Evolutionary conservation across 2,329 filamentous ascomycete genomes (phyloP).

Genomic region (Akanthomyces muscarius): DNA sequence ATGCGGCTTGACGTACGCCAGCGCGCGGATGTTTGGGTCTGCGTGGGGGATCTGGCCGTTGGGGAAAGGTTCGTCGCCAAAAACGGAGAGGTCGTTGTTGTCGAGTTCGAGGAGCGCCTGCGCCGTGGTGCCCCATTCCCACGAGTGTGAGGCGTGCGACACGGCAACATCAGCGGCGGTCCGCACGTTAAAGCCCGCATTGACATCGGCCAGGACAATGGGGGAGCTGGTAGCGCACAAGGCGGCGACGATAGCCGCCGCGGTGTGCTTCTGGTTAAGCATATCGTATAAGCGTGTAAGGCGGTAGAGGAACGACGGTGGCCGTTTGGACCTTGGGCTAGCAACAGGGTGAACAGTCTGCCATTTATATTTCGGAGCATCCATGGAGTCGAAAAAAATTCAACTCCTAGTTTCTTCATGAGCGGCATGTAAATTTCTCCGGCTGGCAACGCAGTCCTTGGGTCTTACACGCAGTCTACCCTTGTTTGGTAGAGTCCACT

Average conservation of each 20-base stretch:
- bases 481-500: neutral
- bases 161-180: constrained; percentile 17
- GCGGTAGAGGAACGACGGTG: neutral
- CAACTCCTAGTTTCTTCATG: neutral
- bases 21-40: constrained; percentile 4
- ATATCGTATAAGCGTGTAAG: neutral
- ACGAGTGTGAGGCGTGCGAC: constrained; percentile 15
- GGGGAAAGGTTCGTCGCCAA: constrained; percentile 18
- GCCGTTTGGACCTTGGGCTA: neutral
- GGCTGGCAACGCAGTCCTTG: neutral
- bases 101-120: constrained; percentile 20
- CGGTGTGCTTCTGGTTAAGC: neutral
- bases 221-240: neutral
- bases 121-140: constrained; percentile 21
- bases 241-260: neutral
- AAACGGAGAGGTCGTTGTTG: constrained; percentile 20
- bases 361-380: neutral
- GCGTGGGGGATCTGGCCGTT: constrained; percentile 17
- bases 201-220: neutral
- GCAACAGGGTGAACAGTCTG: neutral
- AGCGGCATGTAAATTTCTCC: neutral
- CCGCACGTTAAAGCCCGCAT: constrained; percentile 18
- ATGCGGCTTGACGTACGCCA: constrained; percentile 16
- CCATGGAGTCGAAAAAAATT: neutral
- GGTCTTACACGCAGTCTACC: neutral